Conservation (phyloP, 106 monocot species). For the Chionographis japonica region DNA sequence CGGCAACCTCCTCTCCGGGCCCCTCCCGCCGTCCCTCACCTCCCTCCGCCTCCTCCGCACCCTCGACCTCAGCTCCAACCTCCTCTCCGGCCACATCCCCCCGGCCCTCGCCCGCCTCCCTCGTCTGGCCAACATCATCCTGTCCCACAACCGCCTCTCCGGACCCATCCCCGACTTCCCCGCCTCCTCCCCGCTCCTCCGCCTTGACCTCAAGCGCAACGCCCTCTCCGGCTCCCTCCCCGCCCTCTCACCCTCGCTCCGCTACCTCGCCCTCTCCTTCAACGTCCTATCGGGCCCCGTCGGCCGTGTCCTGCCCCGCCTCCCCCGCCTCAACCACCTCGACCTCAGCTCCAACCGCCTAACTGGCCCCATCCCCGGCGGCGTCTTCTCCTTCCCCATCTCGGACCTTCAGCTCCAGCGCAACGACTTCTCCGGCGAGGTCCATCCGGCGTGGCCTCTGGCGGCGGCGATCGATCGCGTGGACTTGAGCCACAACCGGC, state of each 20-base stretch:
- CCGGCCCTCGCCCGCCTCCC: constrained; percentile 16
- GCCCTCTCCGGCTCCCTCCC: constrained; percentile 39
- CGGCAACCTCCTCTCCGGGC: constrained; percentile 43
- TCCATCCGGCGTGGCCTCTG: constrained; percentile 8
- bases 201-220: constrained; percentile 60
- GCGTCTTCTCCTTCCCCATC: constrained; percentile 34
- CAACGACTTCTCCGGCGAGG: constrained; percentile 32
- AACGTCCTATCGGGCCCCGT: constrained; percentile 40
- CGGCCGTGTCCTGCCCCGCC: constrained; percentile 5
- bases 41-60: constrained; percentile 26
- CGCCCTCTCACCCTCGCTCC: constrained; percentile 23
- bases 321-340: constrained; percentile 22
- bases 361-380: constrained; percentile 36
- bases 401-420: constrained; percentile 34
- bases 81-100: constrained; percentile 37
- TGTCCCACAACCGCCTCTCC: constrained; percentile 51
- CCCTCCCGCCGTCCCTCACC: constrained; percentile 29
- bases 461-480: constrained; percentile 19
- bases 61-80: constrained; percentile 52
- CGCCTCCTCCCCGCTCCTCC: constrained; percentile 17
- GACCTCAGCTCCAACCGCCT: constrained; percentile 52
- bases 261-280: constrained; percentile 38
- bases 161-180: constrained; percentile 22
- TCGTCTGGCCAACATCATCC: constrained; percentile 46
- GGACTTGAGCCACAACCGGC: constrained; percentile 73